A percentile compares a stretch with the other conserved stretches of the same genome.
phyloP scores from a whole-genome alignment of 2,329 filamentous ascomycete genomes.

The Corniculantispora saksenae region DNA sequence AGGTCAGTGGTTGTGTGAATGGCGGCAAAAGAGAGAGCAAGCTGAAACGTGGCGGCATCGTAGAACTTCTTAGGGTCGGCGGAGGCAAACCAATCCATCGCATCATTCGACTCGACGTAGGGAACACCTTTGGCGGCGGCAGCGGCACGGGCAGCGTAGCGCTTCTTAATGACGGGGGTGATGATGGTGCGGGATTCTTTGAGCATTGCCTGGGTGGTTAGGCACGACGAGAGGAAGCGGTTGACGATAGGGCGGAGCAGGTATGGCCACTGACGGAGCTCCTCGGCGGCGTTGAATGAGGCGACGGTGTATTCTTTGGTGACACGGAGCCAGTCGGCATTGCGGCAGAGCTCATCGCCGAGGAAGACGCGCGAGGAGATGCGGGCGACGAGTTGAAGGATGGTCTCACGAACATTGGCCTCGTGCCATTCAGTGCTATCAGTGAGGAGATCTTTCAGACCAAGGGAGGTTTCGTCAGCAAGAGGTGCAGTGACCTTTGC shows the following conservation, averaged over 20 bases:
- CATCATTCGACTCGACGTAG: slow-evolving; percentile 45
- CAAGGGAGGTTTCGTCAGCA: slow-evolving; percentile 15
- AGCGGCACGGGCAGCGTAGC: slow-evolving; percentile 41
- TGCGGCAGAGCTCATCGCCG: slow-evolving; percentile 40
- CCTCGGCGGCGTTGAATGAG: slow-evolving; percentile 30
- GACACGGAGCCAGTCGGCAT: slow-evolving; percentile 46
- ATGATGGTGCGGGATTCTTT: slow-evolving; percentile 19
- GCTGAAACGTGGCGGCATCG: slow-evolving; percentile 23
- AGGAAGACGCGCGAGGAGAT: slow-evolving; percentile 40
- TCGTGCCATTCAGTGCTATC: slow-evolving; percentile 22
- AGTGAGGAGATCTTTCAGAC: slow-evolving; percentile 12
- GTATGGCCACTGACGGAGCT: slow-evolving; percentile 43
- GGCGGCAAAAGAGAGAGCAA: slow-evolving; percentile 44
- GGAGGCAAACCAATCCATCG: slow-evolving; percentile 57
- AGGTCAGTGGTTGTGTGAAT: slow-evolving; percentile 54
- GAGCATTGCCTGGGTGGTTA: slow-evolving; percentile 30
- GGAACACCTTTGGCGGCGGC: slow-evolving; percentile 31
- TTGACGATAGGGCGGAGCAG: slow-evolving; percentile 48
- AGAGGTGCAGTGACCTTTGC: slow-evolving; percentile 20
- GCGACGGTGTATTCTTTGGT: slow-evolving; percentile 48
- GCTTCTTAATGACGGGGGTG: slow-evolving; percentile 45
- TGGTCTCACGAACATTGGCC: slow-evolving; percentile 17
- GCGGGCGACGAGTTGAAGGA: slow-evolving; percentile 24
- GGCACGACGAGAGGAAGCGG: slow-evolving; percentile 42
- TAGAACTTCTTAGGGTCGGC: slow-evolving; percentile 33